phyloP scores from a whole-genome alignment of 441 rosid species.

The Codiaeum variegatum region DNA sequence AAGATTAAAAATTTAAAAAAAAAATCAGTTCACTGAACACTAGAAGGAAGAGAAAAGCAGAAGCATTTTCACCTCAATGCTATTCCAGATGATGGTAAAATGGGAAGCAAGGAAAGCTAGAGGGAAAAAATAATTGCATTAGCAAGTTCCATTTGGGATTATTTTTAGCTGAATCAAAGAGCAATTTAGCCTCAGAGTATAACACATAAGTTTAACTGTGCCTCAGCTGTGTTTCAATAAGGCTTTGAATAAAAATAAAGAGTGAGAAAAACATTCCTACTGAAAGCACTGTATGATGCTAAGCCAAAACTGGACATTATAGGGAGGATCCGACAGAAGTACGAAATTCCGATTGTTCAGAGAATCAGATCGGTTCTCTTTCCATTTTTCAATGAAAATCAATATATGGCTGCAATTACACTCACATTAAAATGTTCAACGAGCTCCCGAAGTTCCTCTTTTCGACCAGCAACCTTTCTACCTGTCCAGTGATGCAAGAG shows the following conservation, averaged over 20 bases:
- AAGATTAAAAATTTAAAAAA: background rate
- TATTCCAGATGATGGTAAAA: background rate
- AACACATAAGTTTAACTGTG: background rate
- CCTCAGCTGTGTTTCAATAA: background rate
- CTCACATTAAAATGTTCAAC: constrained; percentile 90
- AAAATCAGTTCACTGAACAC: background rate
- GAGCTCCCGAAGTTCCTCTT: constrained; percentile 75
- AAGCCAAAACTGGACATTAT: constrained; percentile 10
- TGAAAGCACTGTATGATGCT: background rate
- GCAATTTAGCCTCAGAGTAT: background rate
- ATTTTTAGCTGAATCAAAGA: background rate
- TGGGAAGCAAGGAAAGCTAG: background rate
- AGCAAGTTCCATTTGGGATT: background rate
- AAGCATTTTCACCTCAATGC: background rate
- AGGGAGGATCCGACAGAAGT: no score
- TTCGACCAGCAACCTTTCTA: constrained; percentile 56
- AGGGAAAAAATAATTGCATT: background rate
- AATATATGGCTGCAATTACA: background rate
- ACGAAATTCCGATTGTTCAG: no score
- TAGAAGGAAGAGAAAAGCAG: background rate
- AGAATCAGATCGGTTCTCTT: no score
- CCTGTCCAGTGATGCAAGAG: constrained; percentile 40
- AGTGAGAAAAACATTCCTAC: background rate
- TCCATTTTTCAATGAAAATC: background rate
- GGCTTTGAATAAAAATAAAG: background rate